phyloP scores from a whole-genome alignment of 306 rosid genomes.

The Prosopis cineraria region DNA sequence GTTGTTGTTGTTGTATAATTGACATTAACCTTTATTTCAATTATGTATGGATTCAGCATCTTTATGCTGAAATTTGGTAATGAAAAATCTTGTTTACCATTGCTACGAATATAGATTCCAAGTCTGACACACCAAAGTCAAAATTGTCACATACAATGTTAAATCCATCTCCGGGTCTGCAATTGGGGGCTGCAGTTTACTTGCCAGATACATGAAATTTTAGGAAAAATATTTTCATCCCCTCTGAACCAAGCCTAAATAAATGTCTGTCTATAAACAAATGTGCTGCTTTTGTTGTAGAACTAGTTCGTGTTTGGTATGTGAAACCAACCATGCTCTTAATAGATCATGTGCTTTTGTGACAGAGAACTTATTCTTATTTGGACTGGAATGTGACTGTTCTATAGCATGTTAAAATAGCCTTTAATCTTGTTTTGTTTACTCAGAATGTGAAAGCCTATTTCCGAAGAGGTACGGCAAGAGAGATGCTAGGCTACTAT shows the following conservation, averaged over 20 bases:
- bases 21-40: conserved; percentile 9
- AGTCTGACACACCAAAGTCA: not conserved
- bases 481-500: conserved; percentile 92
- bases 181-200: conserved; percentile 4
- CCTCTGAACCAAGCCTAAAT: not conserved
- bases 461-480: conserved; percentile 89
- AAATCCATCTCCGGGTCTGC: not conserved
- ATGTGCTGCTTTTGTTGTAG: not conserved
- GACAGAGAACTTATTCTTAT: conserved; percentile 5
- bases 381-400: conserved; percentile 14
- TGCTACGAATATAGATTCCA: not conserved
- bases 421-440: conserved; percentile 23
- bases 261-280: not conserved
- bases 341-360: not conserved
- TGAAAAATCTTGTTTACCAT: conserved; percentile 15
- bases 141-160: not conserved
- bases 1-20: no score
- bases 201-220: not conserved
- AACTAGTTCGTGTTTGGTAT: not conserved
- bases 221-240: not conserved
- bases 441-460: conserved; percentile 89
- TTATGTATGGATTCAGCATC: not conserved
- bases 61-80: not conserved
- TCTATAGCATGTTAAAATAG: conserved; percentile 10
- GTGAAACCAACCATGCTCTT: not conserved